phyloP scores from a whole-genome alignment of 306 rosid genomes.

The Vigna angularis region DNA sequence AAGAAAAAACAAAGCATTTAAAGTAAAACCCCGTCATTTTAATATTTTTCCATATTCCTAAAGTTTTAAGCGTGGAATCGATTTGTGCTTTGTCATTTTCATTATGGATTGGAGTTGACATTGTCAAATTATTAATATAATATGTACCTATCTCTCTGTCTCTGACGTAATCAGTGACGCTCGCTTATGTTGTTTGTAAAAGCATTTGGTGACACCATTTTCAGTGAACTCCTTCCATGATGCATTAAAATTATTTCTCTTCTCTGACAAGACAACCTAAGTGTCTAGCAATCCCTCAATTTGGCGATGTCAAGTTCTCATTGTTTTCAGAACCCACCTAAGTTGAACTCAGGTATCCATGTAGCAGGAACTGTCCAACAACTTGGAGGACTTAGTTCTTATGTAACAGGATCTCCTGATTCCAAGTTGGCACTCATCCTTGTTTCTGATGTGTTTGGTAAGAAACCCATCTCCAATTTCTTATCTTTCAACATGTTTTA shows the following conservation, averaged over 20 bases:
- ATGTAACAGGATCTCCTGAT: conserved; percentile 54
- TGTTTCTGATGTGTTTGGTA: conserved; percentile 60
- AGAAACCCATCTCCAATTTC: not conserved
- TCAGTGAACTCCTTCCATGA: not conserved
- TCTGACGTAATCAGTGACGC: conserved; percentile 38
- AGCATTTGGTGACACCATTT: not conserved
- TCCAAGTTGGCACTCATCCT: conserved; percentile 60
- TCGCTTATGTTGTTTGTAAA: not conserved
- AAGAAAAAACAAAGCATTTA: not conserved
- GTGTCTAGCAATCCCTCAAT: not conserved
- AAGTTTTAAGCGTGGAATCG: not conserved
- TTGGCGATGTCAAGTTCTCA: conserved; percentile 48
- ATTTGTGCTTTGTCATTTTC: not conserved
- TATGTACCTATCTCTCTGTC: not conserved
- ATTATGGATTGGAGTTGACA: not conserved
- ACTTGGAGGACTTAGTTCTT: conserved; percentile 53
- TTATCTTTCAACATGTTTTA: conserved; percentile 1
- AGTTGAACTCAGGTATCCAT: conserved; percentile 42
- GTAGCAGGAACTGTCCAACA: conserved; percentile 49
- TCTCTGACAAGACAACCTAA: not conserved
- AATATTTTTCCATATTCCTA: not conserved
- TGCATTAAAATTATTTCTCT: not conserved
- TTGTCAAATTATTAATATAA: not conserved
- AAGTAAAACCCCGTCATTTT: not conserved
- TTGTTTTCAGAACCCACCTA: conserved; percentile 55